Conservation (phyloP, 768 basidiomycete species). For the Pleurotus pulmonarius region DNA sequence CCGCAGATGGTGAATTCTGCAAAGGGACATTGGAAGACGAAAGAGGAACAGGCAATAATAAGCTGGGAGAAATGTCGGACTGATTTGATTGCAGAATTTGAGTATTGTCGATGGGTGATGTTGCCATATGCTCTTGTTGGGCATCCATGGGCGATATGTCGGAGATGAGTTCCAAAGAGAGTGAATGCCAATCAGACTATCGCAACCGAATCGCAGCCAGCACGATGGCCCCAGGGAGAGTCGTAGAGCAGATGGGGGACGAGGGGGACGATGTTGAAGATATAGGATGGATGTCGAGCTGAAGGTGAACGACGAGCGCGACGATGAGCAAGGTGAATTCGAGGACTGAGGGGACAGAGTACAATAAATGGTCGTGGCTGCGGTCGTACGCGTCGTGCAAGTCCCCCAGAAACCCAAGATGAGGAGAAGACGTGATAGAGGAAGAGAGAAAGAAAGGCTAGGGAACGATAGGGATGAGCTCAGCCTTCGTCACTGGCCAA, state of each 20-base stretch:
- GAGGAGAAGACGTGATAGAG: background rate
- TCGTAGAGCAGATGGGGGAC: background rate
- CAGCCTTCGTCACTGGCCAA: slow-evolving; percentile 7
- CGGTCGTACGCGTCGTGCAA: background rate
- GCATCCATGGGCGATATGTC: slow-evolving; percentile 17
- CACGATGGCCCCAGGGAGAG: slow-evolving; percentile 1
- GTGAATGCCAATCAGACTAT: slow-evolving; percentile 1
- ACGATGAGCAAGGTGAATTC: background rate
- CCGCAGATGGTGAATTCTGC: slow-evolving; percentile 26
- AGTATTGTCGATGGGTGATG: slow-evolving; percentile 32
- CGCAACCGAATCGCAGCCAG: slow-evolving; percentile 7
- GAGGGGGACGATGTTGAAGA: background rate
- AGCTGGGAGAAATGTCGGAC: slow-evolving; percentile 21
- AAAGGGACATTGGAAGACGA: slow-evolving; percentile 17
- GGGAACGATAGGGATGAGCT: slow-evolving; percentile 8
- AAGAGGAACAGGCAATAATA: slow-evolving; percentile 16
- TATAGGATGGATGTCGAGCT: background rate
- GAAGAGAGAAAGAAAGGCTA: slow-evolving; percentile 1
- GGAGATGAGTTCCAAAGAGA: slow-evolving; percentile 6
- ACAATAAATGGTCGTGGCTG: background rate
- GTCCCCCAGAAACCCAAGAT: background rate
- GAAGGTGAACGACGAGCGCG: background rate
- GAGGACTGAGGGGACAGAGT: background rate
- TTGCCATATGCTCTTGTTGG: slow-evolving; percentile 27
- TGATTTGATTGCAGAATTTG: slow-evolving; percentile 23